These are phyloP conservation scores for Talaromyces amestolkiae DNA, from an alignment of 2,329 filamentous ascomycete species.

Conservation along the genomic window DNA sequence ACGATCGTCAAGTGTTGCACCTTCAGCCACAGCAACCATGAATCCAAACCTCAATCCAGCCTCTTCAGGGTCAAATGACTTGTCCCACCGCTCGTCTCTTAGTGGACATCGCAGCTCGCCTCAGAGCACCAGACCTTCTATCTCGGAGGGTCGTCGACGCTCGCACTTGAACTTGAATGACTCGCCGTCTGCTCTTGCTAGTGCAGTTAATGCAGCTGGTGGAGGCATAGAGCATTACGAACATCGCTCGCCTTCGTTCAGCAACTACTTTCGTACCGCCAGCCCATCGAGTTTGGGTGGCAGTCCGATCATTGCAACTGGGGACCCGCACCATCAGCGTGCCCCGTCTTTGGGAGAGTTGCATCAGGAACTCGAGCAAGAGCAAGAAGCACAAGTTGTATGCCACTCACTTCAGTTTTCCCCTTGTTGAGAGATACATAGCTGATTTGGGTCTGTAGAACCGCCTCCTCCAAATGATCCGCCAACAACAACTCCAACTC, in stretches of 20 bases:
- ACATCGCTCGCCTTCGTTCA: constrained; percentile 40
- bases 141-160: constrained; percentile 45
- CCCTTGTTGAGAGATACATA: not conserved
- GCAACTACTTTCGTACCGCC: constrained; percentile 40
- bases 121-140: constrained; percentile 35
- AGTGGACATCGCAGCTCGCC: constrained; percentile 26
- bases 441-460: constrained; percentile 37
- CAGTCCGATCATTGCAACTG: constrained; percentile 42
- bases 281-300: constrained; percentile 46
- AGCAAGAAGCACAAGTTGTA: constrained; percentile 53
- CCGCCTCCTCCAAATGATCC: constrained; percentile 51
- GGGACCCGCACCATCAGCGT: constrained; percentile 49
- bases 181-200: constrained; percentile 23
- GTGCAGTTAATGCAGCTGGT: not conserved
- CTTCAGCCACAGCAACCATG: constrained; percentile 53
- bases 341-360: constrained; percentile 50
- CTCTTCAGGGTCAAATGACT: constrained; percentile 64
- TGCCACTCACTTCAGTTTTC: constrained; percentile 19
- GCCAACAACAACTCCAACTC: constrained; percentile 47
- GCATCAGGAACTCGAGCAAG: constrained; percentile 52
- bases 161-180: constrained; percentile 45
- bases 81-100: constrained; percentile 48
- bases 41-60: constrained; percentile 57
- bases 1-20: constrained; percentile 57
- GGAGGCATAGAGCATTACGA: constrained; percentile 37